These are phyloP conservation scores for Lactarius pseudohatsudake DNA, from an alignment of 768 basidiomycete genomes.

Conservation along the genomic window DNA sequence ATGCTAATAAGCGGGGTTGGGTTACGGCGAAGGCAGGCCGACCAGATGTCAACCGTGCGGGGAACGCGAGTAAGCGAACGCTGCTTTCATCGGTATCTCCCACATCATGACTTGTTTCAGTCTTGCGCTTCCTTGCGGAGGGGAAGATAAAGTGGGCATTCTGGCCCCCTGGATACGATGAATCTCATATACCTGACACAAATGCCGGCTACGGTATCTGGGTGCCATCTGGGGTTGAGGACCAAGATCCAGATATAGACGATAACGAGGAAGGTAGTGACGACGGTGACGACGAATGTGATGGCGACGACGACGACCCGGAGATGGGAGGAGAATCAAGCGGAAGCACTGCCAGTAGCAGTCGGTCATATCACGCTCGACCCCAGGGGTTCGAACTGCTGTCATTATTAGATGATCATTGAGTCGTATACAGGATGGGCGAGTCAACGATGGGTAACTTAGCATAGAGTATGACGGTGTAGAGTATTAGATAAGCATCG, in stretches of 20 bases:
- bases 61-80: constrained; percentile 75
- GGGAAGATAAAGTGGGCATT: constrained; percentile 82
- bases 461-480: too few species aligned
- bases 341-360: background rate
- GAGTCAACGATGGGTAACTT: too few species aligned
- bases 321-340: constrained; percentile 25
- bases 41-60: constrained; percentile 86
- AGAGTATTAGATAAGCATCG: background rate
- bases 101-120: constrained; percentile 40
- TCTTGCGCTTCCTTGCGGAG: constrained; percentile 81
- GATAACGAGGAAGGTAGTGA: constrained; percentile 39
- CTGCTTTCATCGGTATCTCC: constrained; percentile 8
- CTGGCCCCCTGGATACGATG: constrained; percentile 59
- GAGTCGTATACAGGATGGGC: background rate
- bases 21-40: constrained; percentile 89
- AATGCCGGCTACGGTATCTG: constrained; percentile 51
- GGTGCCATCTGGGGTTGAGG: constrained; percentile 43
- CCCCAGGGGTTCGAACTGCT: background rate
- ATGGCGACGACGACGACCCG: constrained; percentile 26
- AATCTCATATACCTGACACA: constrained; percentile 35
- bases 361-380: background rate
- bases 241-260: constrained; percentile 34
- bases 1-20: constrained; percentile 77
- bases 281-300: constrained; percentile 34
- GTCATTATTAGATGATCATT: background rate